Evolutionary conservation across 2,329 filamentous ascomycete genomes (phyloP).

Genomic region (Aspergillus texensis): DNA sequence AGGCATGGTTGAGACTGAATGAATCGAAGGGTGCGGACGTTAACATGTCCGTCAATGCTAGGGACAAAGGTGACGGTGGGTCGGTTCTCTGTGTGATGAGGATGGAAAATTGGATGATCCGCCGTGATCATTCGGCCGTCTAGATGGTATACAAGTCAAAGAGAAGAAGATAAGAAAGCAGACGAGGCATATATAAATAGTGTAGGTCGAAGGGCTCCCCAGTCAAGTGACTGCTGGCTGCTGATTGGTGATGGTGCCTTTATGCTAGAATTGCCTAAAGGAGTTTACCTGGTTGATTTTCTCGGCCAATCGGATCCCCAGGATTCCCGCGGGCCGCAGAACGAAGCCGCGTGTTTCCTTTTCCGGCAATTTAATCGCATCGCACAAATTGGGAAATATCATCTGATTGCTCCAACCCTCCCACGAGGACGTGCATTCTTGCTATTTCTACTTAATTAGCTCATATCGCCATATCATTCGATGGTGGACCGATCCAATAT

Average conservation of each 20-base stretch:
- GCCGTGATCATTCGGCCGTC: background rate
- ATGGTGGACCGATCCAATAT: background rate
- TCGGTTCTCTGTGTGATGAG: background rate
- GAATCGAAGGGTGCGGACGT: background rate
- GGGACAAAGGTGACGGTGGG: background rate
- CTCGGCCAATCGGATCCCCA: background rate
- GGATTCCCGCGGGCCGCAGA: background rate
- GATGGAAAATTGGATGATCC: background rate
- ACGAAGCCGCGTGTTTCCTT: background rate
- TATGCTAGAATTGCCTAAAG: background rate
- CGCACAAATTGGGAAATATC: background rate
- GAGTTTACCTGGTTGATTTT: background rate
- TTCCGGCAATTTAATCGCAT: background rate
- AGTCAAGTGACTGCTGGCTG: background rate
- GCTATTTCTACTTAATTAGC: background rate
- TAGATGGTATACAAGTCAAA: background rate
- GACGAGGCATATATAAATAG: conserved; percentile 2
- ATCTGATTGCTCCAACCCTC: background rate
- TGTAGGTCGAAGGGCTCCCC: background rate
- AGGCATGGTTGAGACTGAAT: background rate
- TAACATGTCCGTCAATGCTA: background rate
- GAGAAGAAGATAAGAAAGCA: background rate
- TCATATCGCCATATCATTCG: background rate
- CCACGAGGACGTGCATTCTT: background rate
- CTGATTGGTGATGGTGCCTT: background rate